These are phyloP conservation scores for Aureobasidium uvarum DNA, from an alignment of 2,329 filamentous ascomycete species.

Conservation along the genomic window DNA sequence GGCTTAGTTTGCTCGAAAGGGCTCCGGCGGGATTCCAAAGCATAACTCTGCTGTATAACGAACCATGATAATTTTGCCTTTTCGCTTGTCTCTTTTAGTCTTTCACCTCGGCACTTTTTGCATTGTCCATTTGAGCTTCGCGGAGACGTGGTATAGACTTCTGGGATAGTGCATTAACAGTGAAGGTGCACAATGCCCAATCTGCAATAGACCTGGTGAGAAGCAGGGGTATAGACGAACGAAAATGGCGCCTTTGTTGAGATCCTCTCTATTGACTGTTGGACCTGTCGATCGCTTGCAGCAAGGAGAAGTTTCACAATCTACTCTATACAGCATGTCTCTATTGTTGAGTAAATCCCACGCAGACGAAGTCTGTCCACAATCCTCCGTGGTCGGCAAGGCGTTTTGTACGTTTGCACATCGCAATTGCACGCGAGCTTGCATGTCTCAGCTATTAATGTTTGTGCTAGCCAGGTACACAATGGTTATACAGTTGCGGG, in stretches of 20 bases:
- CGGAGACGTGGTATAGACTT: not conserved
- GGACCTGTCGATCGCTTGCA: not conserved
- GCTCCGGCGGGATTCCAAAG: not conserved
- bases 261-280: not conserved
- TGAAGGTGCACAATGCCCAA: not conserved
- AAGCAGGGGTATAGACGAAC: slow-evolving; percentile 2
- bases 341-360: not conserved
- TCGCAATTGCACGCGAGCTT: slow-evolving; percentile 9
- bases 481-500: slow-evolving; percentile 9
- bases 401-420: slow-evolving; percentile 13
- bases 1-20: not conserved
- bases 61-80: slow-evolving; percentile 12
- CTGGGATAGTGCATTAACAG: not conserved
- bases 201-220: not conserved
- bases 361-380: not conserved
- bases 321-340: not conserved
- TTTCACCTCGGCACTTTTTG: not conserved
- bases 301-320: not conserved
- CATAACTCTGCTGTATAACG: slow-evolving; percentile 12
- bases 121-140: slow-evolving; percentile 5
- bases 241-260: not conserved
- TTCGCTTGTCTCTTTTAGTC: not conserved
- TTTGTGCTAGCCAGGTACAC: slow-evolving; percentile 10
- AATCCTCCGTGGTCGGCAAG: not conserved
- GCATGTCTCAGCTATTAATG: slow-evolving; percentile 12